Conservation (phyloP, 169 alveolate species). For the Eimeria nieschulzi region DNA sequence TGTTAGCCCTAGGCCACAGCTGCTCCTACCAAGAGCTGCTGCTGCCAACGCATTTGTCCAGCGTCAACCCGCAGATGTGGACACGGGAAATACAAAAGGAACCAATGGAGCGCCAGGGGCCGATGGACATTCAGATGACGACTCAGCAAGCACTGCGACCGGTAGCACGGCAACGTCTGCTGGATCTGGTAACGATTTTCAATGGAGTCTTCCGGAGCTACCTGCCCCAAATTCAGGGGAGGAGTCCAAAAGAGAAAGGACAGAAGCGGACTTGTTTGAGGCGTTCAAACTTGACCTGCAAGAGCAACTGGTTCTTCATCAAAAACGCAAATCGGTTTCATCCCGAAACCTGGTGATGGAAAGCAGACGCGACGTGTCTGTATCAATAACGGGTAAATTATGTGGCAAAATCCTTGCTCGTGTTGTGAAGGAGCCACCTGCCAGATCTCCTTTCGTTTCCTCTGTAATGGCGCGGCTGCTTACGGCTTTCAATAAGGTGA, state of each 20-base stretch:
- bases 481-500: background rate
- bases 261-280: background rate
- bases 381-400: background rate
- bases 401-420: conserved; percentile 28
- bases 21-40: too few relatives aligned
- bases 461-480: conserved; percentile 20
- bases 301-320: conserved; percentile 13
- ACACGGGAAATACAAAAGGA: too few relatives aligned
- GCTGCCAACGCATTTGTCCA: too few relatives aligned
- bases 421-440: conserved; percentile 20
- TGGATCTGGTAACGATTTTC: background rate
- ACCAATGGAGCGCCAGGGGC: too few relatives aligned
- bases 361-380: background rate
- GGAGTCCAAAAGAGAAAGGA: background rate
- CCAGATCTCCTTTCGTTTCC: background rate
- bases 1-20: too few relatives aligned
- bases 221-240: background rate
- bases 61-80: too few relatives aligned
- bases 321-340: background rate
- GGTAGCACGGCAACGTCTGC: background rate
- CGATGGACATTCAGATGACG: too few relatives aligned
- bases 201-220: background rate
- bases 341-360: too few relatives aligned
- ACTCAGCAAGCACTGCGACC: background rate
- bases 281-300: conserved; percentile 11